These are phyloP conservation scores for Tricharina praecox DNA, from an alignment of 495 filamentous ascomycete genomes.

Conservation along the genomic window DNA sequence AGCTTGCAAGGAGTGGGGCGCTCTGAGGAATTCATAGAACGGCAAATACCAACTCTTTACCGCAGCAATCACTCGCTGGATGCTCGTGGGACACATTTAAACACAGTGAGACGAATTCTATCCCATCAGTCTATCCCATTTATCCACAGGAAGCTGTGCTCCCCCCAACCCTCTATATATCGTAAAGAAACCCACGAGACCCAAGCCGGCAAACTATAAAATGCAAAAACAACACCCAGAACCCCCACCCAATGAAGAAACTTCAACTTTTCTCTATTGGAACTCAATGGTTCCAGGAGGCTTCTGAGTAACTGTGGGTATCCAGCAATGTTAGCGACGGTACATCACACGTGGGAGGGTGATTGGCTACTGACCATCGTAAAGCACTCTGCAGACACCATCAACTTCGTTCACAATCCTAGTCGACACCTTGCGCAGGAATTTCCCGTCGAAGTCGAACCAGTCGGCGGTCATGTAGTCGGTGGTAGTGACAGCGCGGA, in stretches of 20 bases:
- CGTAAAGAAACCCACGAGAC: neutral
- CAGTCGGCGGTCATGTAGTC: slow-evolving; percentile 76
- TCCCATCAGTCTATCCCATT: too few species aligned
- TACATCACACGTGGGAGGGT: slow-evolving; percentile 1
- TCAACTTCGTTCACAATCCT: slow-evolving; percentile 76
- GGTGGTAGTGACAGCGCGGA: slow-evolving; percentile 58
- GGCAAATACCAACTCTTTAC: neutral
- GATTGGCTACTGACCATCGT: slow-evolving; percentile 23
- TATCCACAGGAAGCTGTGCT: too few species aligned
- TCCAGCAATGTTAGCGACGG: slow-evolving; percentile 25
- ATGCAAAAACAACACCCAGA: neutral
- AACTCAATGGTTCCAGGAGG: slow-evolving; percentile 66
- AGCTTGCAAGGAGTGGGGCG: slow-evolving; percentile 43
- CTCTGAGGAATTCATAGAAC: slow-evolving; percentile 6
- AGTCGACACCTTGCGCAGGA: slow-evolving; percentile 50
- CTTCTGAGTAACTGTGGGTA: slow-evolving; percentile 46
- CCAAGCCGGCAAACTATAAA: neutral
- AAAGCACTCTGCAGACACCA: slow-evolving; percentile 50
- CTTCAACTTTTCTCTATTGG: slow-evolving; percentile 34
- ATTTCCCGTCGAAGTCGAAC: slow-evolving; percentile 47
- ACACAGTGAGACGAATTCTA: too few species aligned
- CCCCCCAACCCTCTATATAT: too few species aligned
- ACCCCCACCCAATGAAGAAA: neutral
- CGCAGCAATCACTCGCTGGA: too few species aligned
- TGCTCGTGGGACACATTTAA: too few species aligned